A percentile compares a stretch with the other conserved stretches of the same genome.
phyloP scores from a whole-genome alignment of 2,329 filamentous ascomycete genomes.

The Trichoderma aggressivum region DNA sequence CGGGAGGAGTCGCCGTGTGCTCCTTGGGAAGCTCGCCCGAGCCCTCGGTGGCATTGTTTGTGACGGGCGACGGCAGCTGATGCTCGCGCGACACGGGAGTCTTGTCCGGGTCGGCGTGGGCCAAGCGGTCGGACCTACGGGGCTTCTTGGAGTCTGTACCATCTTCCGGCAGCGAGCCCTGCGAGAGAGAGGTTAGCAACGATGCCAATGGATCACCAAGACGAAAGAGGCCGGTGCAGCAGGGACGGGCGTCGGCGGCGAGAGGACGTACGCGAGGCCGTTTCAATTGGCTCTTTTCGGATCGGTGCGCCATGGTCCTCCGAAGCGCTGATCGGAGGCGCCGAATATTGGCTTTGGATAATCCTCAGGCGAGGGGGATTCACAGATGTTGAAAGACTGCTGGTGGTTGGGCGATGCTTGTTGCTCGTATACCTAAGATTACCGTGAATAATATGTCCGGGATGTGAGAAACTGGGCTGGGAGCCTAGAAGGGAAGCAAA shows the following conservation, averaged over 20 bases:
- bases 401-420: conserved; percentile 24
- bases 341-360: background rate
- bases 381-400: background rate
- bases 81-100: conserved; percentile 61
- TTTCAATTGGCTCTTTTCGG: conserved; percentile 82
- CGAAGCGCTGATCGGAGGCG: conserved; percentile 21
- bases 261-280: conserved; percentile 63
- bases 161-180: conserved; percentile 66
- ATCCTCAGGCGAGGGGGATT: conserved; percentile 15
- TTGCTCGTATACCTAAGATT: conserved; percentile 16
- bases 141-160: conserved; percentile 75
- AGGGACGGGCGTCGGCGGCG: conserved; percentile 16
- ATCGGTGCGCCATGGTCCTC: conserved; percentile 53
- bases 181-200: conserved; percentile 26
- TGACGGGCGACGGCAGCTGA: conserved; percentile 79
- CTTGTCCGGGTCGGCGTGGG: conserved; percentile 50
- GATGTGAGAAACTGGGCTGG: conserved; percentile 21
- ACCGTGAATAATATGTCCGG: conserved; percentile 26
- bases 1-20: conserved; percentile 66
- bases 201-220: conserved; percentile 18
- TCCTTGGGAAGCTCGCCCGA: conserved; percentile 64
- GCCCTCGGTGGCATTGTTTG: conserved; percentile 43
- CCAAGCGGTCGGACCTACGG: conserved; percentile 71
- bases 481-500: conserved; percentile 13
- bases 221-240: background rate